Evolutionary conservation across 2,329 filamentous ascomycete genomes (phyloP), one percentile per base, ranked within the genome.

Genomic region (Aspergillus fijiensis): DNA sequence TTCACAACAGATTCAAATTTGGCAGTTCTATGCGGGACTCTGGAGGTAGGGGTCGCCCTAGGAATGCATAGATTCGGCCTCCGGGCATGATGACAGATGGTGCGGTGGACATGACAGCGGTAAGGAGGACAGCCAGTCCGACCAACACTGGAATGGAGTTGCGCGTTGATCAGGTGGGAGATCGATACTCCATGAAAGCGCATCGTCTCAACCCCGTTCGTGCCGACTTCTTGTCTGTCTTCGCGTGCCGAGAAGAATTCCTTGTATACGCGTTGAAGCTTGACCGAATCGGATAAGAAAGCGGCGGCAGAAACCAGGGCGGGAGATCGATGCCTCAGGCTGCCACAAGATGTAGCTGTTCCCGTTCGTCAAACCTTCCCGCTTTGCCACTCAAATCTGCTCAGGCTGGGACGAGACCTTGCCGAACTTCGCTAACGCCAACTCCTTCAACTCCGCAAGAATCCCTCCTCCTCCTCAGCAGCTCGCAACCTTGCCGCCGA

Each of bases 1-100:
- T 77, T 79, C 27, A 74, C 64, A 0, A 72, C 74, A 3, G 75
- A 67, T 57, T 73, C 70, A 1, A 71, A 76, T 66, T 76, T 79
- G 51, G 75, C 75, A 48, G 69, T 67, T 65, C 74, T 69, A 51
- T 65, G 65, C 31, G 64, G 58, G 25, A 63, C 21, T 51, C 19
- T 57, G 25, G 66, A 51, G 51, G 49, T 58, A 45, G 61, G 57
- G 55, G 55, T 54, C 56, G 61, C 61, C 55, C 55, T 55, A 49
- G 62, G 65, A 55, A 67, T 49, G 42, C 62, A 67, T 56, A 64
- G 51, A n/a, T 51, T 53, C 47, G 69, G 56, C 29, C 65, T 67
- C 55, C 59, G 67, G 56, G 69, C 70, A 72, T 74, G 69, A 51
- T 70, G 68, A 52, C 69, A 73, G 58, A 74, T 68, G 4, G 66